These are phyloP conservation scores for Singerocomus inundabilis DNA, from an alignment of 1,284 basidiomycete species.

Conservation along the genomic window DNA sequence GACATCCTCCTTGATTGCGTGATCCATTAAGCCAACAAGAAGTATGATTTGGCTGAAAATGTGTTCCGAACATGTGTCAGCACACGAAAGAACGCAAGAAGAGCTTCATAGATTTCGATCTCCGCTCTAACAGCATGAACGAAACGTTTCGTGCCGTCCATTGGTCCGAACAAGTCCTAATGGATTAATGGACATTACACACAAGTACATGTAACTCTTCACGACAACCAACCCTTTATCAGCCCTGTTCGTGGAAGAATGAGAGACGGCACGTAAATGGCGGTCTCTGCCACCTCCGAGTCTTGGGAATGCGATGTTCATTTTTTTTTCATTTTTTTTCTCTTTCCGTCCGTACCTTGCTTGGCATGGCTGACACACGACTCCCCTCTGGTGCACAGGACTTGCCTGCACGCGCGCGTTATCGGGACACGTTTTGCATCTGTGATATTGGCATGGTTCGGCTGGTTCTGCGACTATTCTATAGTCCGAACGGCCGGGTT, in stretches of 20 bases:
- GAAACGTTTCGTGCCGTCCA: too few relatives aligned
- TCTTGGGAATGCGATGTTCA: slow-evolving; percentile 1
- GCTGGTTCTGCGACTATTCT: background rate
- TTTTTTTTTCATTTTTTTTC: too few relatives aligned
- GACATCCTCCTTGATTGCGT: too few relatives aligned
- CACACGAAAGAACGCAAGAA: too few relatives aligned
- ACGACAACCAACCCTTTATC: slow-evolving; percentile 5
- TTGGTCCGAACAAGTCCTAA: too few relatives aligned
- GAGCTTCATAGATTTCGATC: too few relatives aligned
- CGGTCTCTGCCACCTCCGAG: background rate
- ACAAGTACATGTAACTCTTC: slow-evolving; percentile 4
- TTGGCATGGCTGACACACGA: background rate
- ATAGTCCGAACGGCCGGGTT: background rate
- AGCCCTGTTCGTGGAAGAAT: slow-evolving; percentile 17
- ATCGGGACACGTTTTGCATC: slow-evolving; percentile 1
- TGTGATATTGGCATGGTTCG: background rate
- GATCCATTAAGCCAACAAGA: too few relatives aligned
- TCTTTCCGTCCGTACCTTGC: background rate
- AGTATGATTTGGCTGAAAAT: too few relatives aligned
- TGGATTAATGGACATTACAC: background rate
- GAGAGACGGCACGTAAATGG: slow-evolving; percentile 12
- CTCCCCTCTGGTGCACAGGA: background rate
- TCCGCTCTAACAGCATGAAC: too few relatives aligned
- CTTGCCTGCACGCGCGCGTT: too few relatives aligned
- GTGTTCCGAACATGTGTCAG: too few relatives aligned